Conservation (phyloP, 768 basidiomycete genomes). For the Termitomyces sp. region DNA sequence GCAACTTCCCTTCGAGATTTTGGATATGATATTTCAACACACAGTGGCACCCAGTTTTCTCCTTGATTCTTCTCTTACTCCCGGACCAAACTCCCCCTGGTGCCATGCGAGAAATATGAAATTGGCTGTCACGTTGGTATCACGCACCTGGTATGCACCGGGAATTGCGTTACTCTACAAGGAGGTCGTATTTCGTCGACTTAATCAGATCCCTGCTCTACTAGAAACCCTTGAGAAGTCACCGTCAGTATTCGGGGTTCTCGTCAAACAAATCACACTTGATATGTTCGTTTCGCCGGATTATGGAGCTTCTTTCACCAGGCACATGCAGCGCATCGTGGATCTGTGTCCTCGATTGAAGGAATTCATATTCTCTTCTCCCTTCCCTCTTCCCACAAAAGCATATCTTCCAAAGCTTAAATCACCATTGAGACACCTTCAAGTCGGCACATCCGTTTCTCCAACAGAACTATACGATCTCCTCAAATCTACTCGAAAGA, state of each 20-base stretch:
- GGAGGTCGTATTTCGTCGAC: slow-evolving; percentile 17
- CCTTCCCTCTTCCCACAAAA: slow-evolving; percentile 1
- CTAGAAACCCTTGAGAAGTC: slow-evolving; percentile 13
- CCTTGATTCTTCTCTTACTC: slow-evolving; percentile 11
- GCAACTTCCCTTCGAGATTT: slow-evolving; percentile 17
- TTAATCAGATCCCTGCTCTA: slow-evolving; percentile 17
- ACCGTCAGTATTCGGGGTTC: not conserved
- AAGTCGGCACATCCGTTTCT: not conserved
- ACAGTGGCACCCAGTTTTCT: slow-evolving; percentile 19
- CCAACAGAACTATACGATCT: not conserved
- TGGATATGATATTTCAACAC: slow-evolving; percentile 17
- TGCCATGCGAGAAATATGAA: slow-evolving; percentile 16
- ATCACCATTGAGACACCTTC: slow-evolving; percentile 4
- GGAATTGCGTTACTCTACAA: slow-evolving; percentile 21
- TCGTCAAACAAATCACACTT: slow-evolving; percentile 12
- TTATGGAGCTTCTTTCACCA: slow-evolving; percentile 8
- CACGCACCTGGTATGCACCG: slow-evolving; percentile 18
- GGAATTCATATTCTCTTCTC: slow-evolving; percentile 1
- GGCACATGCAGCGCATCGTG: slow-evolving; percentile 6
- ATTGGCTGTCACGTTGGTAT: slow-evolving; percentile 17
- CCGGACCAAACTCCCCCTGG: slow-evolving; percentile 18
- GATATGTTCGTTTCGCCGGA: slow-evolving; percentile 6
- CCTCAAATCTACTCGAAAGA: slow-evolving; percentile 1
- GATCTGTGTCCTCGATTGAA: slow-evolving; percentile 5
- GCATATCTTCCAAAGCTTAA: slow-evolving; percentile 3